Percentiles rank a stretch among this genome's conserved stretches.
These are phyloP conservation scores for Chaetomium sp. DNA, from an alignment of 2,329 filamentous ascomycete species.

Conservation along the genomic window DNA sequence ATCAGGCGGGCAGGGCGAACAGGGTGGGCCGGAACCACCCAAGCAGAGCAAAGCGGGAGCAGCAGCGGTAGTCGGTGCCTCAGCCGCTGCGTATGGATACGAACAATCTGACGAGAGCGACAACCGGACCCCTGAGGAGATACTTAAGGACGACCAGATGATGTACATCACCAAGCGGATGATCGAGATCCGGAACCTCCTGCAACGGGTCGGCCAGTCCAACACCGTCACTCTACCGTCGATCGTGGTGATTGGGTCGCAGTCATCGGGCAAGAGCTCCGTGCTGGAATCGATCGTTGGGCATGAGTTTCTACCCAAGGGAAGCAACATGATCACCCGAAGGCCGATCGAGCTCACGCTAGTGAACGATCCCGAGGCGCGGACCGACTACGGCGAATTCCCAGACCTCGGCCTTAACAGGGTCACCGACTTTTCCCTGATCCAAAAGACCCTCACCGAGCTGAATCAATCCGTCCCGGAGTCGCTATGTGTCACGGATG, in stretches of 20 bases:
- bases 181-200: conserved; percentile 93
- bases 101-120: conserved; percentile 57
- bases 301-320: conserved; percentile 95
- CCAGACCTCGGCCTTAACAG: conserved; percentile 83
- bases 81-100: conserved; percentile 73
- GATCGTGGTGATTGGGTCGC: conserved; percentile 98
- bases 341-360: conserved; percentile 93
- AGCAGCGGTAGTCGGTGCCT: conserved; percentile 61
- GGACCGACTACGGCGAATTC: conserved; percentile 91
- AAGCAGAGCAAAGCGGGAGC: conserved; percentile 52
- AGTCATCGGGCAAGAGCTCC: conserved; percentile 97
- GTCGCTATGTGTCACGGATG: conserved; percentile 86
- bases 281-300: conserved; percentile 95
- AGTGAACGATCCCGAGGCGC: conserved; percentile 84
- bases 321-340: conserved; percentile 97
- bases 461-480: conserved; percentile 90
- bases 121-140: conserved; percentile 53
- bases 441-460: conserved; percentile 90
- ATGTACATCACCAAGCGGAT: conserved; percentile 99
- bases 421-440: conserved; percentile 84
- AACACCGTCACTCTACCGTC: conserved; percentile 83
- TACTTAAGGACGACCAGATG: conserved; percentile 92
- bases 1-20: conserved; percentile 41
- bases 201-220: conserved; percentile 88
- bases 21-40: conserved; percentile 45